These are phyloP conservation scores for Rhytidhysteron rufulum DNA, from an alignment of 2,329 filamentous ascomycete genomes.

Conservation along the genomic window DNA sequence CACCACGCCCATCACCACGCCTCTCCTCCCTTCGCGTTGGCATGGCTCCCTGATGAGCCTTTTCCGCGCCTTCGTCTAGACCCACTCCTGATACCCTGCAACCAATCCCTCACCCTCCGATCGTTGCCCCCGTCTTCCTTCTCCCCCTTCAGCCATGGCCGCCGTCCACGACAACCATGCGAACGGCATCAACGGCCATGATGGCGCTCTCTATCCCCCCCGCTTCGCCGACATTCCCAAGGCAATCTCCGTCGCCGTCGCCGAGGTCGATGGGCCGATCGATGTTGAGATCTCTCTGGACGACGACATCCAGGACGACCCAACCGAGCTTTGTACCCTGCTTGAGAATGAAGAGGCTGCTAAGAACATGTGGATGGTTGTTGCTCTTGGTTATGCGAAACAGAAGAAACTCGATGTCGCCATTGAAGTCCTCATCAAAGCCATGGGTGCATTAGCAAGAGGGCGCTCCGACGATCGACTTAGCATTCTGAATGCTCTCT, in stretches of 20 bases:
- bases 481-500: conserved; percentile 77
- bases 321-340: conserved; percentile 89
- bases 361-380: conserved; percentile 96
- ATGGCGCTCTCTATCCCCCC: conserved; percentile 31
- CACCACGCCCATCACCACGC: not conserved
- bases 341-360: conserved; percentile 91
- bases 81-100: not conserved
- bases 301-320: conserved; percentile 79
- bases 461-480: conserved; percentile 76
- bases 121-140: not conserved
- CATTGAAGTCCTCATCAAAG: conserved; percentile 67
- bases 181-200: conserved; percentile 50
- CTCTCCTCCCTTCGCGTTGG: too few species aligned
- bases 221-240: conserved; percentile 62
- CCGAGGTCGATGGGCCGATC: conserved; percentile 58
- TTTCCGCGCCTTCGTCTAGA: not conserved
- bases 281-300: conserved; percentile 92
- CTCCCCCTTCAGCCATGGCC: conserved; percentile 43
- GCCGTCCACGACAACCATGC: conserved; percentile 47
- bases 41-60: not conserved
- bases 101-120: not conserved
- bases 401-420: conserved; percentile 87
- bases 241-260: conserved; percentile 62
- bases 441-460: conserved; percentile 66
- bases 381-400: conserved; percentile 93